phyloP scores from a whole-genome alignment of 768 basidiomycete genomes.

The Nidularia sp. region DNA sequence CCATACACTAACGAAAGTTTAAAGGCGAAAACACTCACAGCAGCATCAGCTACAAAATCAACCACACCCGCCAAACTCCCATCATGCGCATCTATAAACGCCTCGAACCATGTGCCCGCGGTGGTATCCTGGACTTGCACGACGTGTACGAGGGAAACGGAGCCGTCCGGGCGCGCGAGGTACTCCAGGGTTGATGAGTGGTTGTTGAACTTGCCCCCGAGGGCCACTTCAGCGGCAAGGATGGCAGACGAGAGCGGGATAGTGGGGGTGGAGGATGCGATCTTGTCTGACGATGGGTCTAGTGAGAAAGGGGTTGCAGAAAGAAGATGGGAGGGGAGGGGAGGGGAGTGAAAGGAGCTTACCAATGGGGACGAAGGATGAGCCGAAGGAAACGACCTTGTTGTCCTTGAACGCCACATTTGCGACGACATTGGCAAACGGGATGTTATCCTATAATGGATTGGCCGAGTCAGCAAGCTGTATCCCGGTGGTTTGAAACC shows the following conservation, averaged over 20 bases:
- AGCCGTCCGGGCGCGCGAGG: conserved; percentile 27
- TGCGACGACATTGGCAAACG: conserved; percentile 1
- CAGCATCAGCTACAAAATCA: conserved; percentile 44
- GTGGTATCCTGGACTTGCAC: conserved; percentile 22
- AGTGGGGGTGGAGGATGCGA: conserved; percentile 25
- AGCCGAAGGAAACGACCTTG: background rate
- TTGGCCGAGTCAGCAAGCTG: background rate
- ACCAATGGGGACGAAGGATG: background rate
- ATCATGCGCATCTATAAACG: conserved; percentile 48
- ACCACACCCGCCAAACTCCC: conserved; percentile 41
- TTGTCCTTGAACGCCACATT: background rate
- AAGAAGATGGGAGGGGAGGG: background rate
- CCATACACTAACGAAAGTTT: background rate
- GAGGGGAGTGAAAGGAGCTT: background rate
- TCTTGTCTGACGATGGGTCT: background rate
- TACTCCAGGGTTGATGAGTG: conserved; percentile 32
- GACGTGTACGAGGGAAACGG: conserved; percentile 29
- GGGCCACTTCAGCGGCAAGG: conserved; percentile 19
- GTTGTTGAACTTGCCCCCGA: conserved; percentile 32
- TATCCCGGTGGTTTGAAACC: background rate
- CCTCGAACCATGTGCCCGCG: conserved; percentile 46
- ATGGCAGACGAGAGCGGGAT: conserved; percentile 26
- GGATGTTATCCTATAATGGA: background rate
- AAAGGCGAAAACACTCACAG: conserved; percentile 19
- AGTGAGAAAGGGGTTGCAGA: too few relatives aligned